Evolutionary conservation across 805 yeast species (phyloP).

Genomic region (Naumovozyma dairenensis): DNA sequence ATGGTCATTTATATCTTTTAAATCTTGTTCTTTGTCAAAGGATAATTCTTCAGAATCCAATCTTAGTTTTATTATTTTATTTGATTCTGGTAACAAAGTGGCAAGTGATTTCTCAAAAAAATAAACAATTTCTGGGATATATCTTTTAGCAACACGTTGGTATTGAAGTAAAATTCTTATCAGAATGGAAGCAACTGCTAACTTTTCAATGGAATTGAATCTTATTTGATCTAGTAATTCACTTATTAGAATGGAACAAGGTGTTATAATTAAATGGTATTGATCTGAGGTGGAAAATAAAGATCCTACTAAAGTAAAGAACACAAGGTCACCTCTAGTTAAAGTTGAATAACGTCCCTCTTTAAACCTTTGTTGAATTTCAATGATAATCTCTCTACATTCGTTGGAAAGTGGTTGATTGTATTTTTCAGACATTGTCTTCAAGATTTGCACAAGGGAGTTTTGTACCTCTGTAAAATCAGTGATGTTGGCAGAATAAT

Average conservation of each 20-base stretch:
- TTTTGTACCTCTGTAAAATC: conserved; percentile 33
- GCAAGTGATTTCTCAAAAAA: conserved; percentile 47
- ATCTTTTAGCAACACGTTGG: conserved; percentile 73
- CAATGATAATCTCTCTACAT: conserved; percentile 46
- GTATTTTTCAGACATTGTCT: conserved; percentile 54
- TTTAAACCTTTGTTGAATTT: conserved; percentile 45
- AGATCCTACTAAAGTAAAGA: conserved; percentile 62
- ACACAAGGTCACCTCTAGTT: conserved; percentile 45
- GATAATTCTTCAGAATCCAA: conserved; percentile 14
- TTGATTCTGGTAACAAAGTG: conserved; percentile 25
- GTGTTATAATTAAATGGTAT: conserved; percentile 84
- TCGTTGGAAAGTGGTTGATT: conserved; percentile 53
- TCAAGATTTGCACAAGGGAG: conserved; percentile 38
- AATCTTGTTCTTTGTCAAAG: conserved; percentile 12
- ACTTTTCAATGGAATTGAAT: conserved; percentile 30
- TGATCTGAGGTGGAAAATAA: conserved; percentile 92
- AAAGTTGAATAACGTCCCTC: conserved; percentile 30
- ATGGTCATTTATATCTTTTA: conserved; percentile 5
- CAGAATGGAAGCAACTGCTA: conserved; percentile 57
- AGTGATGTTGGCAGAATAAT: conserved; percentile 26
- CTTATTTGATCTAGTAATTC: conserved; percentile 54
- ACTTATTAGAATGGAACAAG: conserved; percentile 62
- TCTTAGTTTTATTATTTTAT: conserved; percentile 7
- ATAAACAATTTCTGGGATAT: conserved; percentile 64
- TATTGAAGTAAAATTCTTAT: conserved; percentile 56